A percentile compares a stretch with the other conserved stretches of the same genome.
Conservation (phyloP, 768 basidiomycete species). For the Termitomyces sp. region DNA sequence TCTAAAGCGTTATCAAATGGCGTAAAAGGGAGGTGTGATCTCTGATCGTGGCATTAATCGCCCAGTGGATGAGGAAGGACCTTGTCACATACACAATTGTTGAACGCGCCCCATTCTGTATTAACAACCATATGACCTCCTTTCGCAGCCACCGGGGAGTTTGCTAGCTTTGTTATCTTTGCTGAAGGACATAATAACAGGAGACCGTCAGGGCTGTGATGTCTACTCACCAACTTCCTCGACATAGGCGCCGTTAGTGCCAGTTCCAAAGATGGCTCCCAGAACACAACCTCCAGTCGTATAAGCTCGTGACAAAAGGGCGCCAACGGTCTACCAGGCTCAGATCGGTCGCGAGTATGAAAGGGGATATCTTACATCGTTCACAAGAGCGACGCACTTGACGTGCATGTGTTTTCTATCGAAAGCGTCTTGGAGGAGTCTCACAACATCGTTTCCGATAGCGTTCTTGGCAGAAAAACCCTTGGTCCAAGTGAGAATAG, state of each 20-base stretch:
- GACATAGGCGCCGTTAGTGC: constrained; percentile 97
- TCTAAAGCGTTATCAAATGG: constrained; percentile 91
- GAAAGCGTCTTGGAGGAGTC: constrained; percentile 87
- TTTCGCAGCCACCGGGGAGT: constrained; percentile 48
- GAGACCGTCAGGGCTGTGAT: background rate
- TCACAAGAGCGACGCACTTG: constrained; percentile 86
- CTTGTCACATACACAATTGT: constrained; percentile 66
- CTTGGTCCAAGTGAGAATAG: constrained; percentile 93
- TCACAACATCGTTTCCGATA: constrained; percentile 82
- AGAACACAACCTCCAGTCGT: constrained; percentile 87
- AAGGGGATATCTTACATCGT: constrained; percentile 59
- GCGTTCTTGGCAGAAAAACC: constrained; percentile 93
- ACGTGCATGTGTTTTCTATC: constrained; percentile 91
- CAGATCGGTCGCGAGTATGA: background rate
- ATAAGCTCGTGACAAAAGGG: constrained; percentile 89
- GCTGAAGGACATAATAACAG: constrained; percentile 21
- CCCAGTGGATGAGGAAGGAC: background rate
- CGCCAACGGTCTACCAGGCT: constrained; percentile 79
- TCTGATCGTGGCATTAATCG: constrained; percentile 32
- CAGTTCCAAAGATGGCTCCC: constrained; percentile 94
- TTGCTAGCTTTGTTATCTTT: constrained; percentile 80
- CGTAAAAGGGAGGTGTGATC: constrained; percentile 79
- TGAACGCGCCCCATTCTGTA: constrained; percentile 98
- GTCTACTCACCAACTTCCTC: constrained; percentile 60
- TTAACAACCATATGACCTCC: constrained; percentile 91